Evolutionary conservation across 1,284 basidiomycete species (phyloP).

Genomic region (Austroboletus niveus): DNA sequence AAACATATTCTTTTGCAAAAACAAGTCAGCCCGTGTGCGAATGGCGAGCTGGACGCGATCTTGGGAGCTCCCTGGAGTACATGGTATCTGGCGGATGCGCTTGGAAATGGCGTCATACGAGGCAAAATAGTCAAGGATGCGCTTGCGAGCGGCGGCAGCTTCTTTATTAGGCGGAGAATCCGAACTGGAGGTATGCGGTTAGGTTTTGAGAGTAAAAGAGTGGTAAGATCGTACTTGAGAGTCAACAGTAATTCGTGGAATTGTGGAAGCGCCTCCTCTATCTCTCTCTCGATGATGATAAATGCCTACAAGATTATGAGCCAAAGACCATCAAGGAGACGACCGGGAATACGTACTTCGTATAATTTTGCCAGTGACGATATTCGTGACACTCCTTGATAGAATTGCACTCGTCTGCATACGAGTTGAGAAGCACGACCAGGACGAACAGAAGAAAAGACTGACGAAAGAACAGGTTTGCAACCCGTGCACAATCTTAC

Average conservation of each 20-base stretch:
- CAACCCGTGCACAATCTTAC: constrained; percentile 85
- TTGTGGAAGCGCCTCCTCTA: constrained; percentile 64
- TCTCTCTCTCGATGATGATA: constrained; percentile 73
- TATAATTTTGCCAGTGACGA: constrained; percentile 73
- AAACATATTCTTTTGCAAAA: constrained; percentile 88
- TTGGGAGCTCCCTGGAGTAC: constrained; percentile 67
- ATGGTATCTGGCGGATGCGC: constrained; percentile 74
- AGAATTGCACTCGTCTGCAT: constrained; percentile 75
- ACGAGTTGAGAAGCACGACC: neutral
- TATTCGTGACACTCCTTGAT: constrained; percentile 60
- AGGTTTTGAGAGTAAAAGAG: neutral
- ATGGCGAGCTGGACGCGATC: constrained; percentile 84
- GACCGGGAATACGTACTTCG: constrained; percentile 44
- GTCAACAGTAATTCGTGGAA: constrained; percentile 67
- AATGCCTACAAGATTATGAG: constrained; percentile 50
- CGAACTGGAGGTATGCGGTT: constrained; percentile 37
- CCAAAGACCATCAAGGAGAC: neutral
- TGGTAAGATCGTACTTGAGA: constrained; percentile 43
- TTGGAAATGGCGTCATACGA: constrained; percentile 90
- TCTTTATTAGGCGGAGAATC: constrained; percentile 64
- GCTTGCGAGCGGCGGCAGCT: constrained; percentile 71
- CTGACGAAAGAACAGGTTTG: constrained; percentile 74
- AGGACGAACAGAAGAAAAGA: constrained; percentile 7
- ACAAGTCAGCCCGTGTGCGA: constrained; percentile 71
- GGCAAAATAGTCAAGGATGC: constrained; percentile 78